Evolutionary conservation across 345 rosid species (phyloP).

Genomic region (Lumnitzera littorea): DNA sequence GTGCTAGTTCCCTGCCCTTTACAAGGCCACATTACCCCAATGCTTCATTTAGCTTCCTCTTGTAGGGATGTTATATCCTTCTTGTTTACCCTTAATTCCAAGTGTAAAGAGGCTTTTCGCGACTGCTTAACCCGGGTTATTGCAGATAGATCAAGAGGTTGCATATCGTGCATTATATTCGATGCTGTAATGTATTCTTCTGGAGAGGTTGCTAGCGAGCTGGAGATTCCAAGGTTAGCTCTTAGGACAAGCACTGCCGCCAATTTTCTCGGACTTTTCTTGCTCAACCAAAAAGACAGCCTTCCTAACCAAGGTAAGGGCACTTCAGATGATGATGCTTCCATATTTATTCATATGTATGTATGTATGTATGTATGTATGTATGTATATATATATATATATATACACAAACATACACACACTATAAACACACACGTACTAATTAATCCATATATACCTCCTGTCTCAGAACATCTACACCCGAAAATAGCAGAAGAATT

Average conservation of each 20-base stretch:
- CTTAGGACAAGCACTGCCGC: slow-evolving; percentile 6
- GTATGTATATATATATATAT: too few relatives aligned
- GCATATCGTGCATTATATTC: slow-evolving; percentile 3
- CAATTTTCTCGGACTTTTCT: slow-evolving; percentile 4
- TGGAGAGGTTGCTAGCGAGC: slow-evolving; percentile 1
- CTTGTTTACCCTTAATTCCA: too few relatives aligned
- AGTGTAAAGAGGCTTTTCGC: too few relatives aligned
- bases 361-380: too few relatives aligned
- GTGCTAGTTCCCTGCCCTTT: too few relatives aligned
- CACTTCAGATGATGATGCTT: background rate
- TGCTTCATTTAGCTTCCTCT: too few relatives aligned
- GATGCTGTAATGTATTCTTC: slow-evolving; percentile 14
- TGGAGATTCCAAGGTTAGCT: slow-evolving; percentile 11
- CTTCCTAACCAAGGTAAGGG: slow-evolving; percentile 10
- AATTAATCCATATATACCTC: too few relatives aligned
- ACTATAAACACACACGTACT: too few relatives aligned
- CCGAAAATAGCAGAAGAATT: slow-evolving; percentile 4
- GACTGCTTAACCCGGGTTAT: slow-evolving; percentile 4
- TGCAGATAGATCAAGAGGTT: background rate
- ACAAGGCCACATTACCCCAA: too few relatives aligned
- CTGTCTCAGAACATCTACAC: background rate
- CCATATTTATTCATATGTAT: too few relatives aligned
- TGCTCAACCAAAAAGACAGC: slow-evolving; percentile 3
- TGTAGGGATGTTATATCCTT: too few relatives aligned
- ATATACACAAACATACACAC: too few relatives aligned